Evolutionary conservation across 768 basidiomycete species (phyloP), one percentile per base, ranked within the genome.

Genomic region (Pisolithus sp.): DNA sequence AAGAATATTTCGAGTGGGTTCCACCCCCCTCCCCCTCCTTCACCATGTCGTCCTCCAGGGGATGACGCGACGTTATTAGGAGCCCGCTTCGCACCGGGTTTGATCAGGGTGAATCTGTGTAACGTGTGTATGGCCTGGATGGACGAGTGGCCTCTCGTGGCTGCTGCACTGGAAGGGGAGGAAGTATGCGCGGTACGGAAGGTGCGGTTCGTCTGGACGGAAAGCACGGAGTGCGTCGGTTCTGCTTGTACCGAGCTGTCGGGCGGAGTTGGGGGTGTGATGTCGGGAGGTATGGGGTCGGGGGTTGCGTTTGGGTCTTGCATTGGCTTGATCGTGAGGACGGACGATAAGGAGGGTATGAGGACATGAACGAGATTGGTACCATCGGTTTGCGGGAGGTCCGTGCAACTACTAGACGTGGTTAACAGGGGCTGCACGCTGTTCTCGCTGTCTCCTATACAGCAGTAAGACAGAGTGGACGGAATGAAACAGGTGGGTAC

Each of bases 51-150:
- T 30, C 30, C 9, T 8, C 30, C 30, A 6, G 59, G 57, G 60
- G 50, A 69, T 21, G 56, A 67, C 55, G 56, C 67, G 62, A 60
- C 62, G 50, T 31, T 31, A 10, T 31, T 31, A 9, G 55, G 66
- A 47, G 54, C 57, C 48, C 82, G 81, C 66, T 82, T 86, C 26
- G 71, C 73, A 4, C 89, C 89, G 15, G 90, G 89, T 65, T 86
- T 89, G 59, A 93, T 76, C 30, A 93, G 76, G 20, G 91, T 86
- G 73, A 94, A 94, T 17, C 93, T 85, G 65, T 93, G 92, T 3
- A 91, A 76, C 48, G 83, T 74, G 0, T 82, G 76, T 1, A 77
- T 57, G 3, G 78, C 72, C 34, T 73, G 73, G 45, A 85, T 76
- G 7, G 85, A 86, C 1, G 86, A 88, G 18, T 86, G 83, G 10